These are phyloP conservation scores for Rehmannia glutinosa DNA, from an alignment of 257 asterid species.

Conservation along the genomic window DNA sequence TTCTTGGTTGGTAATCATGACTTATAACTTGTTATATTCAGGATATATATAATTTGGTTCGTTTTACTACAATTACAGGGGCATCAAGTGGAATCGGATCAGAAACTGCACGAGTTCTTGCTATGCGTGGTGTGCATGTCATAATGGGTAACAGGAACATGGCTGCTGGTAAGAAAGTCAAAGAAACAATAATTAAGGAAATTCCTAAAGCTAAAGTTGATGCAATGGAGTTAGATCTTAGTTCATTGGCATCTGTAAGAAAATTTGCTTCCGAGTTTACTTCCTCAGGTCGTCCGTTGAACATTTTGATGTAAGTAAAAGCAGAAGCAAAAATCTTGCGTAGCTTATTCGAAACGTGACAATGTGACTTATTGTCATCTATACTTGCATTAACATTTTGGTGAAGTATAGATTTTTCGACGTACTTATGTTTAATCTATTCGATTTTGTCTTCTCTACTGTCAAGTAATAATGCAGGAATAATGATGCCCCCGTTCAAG, in stretches of 20 bases:
- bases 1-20: not conserved
- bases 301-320: constrained; percentile 62
- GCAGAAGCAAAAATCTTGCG: not conserved
- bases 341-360: not conserved
- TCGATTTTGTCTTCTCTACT: constrained; percentile 8
- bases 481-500: constrained; percentile 64
- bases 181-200: too few relatives aligned
- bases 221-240: constrained; percentile 72
- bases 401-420: too few relatives aligned
- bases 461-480: constrained; percentile 82
- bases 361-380: too few relatives aligned
- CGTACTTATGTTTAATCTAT: too few relatives aligned
- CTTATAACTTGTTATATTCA: too few relatives aligned
- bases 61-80: constrained; percentile 37
- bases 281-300: constrained; percentile 59
- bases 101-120: constrained; percentile 85
- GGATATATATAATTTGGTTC: too few relatives aligned
- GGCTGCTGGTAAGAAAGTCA: constrained; percentile 50
- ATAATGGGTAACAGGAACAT: constrained; percentile 67
- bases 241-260: constrained; percentile 60
- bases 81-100: constrained; percentile 90
- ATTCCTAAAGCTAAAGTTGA: constrained; percentile 71
- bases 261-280: constrained; percentile 60
- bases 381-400: too few relatives aligned
- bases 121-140: constrained; percentile 69